phyloP scores from a whole-genome alignment of 1,139 yeast species.

The Eremothecium coryli region DNA sequence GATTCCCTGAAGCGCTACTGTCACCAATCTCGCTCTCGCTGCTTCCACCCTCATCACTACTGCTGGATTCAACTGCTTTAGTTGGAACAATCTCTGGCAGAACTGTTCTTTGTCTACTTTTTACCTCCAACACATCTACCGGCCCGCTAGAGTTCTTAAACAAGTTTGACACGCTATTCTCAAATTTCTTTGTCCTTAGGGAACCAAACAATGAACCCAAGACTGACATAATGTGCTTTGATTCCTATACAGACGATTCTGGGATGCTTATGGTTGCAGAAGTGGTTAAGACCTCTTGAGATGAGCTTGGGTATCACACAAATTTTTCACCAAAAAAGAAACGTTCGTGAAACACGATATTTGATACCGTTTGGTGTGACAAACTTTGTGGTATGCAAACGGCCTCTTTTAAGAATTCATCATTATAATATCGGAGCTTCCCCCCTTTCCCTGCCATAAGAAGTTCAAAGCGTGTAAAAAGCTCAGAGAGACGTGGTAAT shows the following conservation, averaged over 20 bases:
- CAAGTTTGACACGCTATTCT: constrained; percentile 18
- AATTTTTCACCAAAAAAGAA: no score
- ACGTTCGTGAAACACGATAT: no score
- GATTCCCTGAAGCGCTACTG: constrained; percentile 14
- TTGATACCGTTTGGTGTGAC: no score
- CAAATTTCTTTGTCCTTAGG: constrained; percentile 21
- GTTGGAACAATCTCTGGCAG: constrained; percentile 21
- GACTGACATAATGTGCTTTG: constrained; percentile 31
- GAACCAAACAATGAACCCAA: constrained; percentile 37
- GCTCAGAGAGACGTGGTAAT: no score
- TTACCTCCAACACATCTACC: constrained; percentile 20
- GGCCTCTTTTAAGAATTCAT: no score
- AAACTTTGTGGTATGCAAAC: no score
- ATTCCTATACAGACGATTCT: neutral
- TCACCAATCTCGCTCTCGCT: constrained; percentile 8
- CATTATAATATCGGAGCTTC: no score
- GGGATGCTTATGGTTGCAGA: no score
- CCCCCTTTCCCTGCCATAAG: no score
- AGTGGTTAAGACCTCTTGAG: no score
- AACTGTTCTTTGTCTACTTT: constrained; percentile 21
- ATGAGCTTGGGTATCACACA: no score
- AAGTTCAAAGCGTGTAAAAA: no score
- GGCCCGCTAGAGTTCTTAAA: constrained; percentile 21
- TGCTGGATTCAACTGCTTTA: constrained; percentile 17
- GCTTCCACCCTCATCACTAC: constrained; percentile 10